These are phyloP conservation scores for Wickerhamomyces bisporus DNA, from an alignment of 805 yeast species.

Conservation along the genomic window DNA sequence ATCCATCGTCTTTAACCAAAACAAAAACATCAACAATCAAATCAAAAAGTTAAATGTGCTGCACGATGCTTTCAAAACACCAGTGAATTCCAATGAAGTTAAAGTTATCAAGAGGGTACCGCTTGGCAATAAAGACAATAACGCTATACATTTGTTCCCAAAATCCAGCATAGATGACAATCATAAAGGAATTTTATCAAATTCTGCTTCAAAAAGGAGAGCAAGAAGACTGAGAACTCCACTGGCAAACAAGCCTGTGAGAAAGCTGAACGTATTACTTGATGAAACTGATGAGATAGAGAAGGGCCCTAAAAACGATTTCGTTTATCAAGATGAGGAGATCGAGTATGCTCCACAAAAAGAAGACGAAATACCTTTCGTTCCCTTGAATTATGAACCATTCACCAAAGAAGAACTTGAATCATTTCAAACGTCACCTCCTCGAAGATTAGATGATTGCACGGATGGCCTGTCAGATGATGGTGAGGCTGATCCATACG, in stretches of 20 bases:
- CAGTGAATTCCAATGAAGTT: slow-evolving; percentile 1
- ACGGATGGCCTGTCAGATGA: neutral
- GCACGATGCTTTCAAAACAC: slow-evolving; percentile 10
- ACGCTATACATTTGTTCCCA: slow-evolving; percentile 2
- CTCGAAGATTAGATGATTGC: slow-evolving; percentile 12
- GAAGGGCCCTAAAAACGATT: slow-evolving; percentile 5
- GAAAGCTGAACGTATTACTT: slow-evolving; percentile 28
- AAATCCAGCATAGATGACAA: neutral
- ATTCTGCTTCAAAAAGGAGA: slow-evolving; percentile 9
- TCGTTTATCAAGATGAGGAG: slow-evolving; percentile 30
- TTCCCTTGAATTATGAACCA: slow-evolving; percentile 42
- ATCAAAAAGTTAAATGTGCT: neutral
- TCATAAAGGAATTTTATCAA: neutral
- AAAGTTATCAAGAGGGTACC: slow-evolving; percentile 17
- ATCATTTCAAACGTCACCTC: slow-evolving; percentile 22
- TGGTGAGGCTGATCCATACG: slow-evolving; percentile 12
- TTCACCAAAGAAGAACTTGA: slow-evolving; percentile 29
- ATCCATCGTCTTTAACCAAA: slow-evolving; percentile 5
- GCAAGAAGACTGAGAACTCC: slow-evolving; percentile 18
- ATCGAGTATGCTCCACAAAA: slow-evolving; percentile 44
- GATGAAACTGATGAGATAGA: slow-evolving; percentile 23
- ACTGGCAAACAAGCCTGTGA: slow-evolving; percentile 13
- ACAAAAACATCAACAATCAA: slow-evolving; percentile 1
- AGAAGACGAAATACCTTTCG: slow-evolving; percentile 34
- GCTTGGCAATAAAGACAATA: slow-evolving; percentile 24